Evolutionary conservation across 2,329 filamentous ascomycete genomes (phyloP), one percentile per base, ranked within the genome.

Genomic region (Esteya vermicola): DNA sequence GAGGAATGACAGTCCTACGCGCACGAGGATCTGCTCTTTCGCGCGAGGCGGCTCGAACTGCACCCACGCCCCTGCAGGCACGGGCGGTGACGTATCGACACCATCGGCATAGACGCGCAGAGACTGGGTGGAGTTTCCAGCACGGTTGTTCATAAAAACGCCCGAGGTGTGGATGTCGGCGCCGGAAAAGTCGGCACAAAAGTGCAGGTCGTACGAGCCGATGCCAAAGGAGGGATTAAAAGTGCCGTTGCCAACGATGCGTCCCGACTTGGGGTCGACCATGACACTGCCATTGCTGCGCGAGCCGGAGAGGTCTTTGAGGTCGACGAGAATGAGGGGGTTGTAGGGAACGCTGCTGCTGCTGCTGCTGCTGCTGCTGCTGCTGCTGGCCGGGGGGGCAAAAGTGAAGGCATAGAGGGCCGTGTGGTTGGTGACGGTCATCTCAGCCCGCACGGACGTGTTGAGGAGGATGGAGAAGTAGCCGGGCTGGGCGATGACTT

Each of bases 1-100:
- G 43, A 80, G 70, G 53, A 80, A 80, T 44, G 75, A 81, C 9
- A 79, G 57, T 0, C 76, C 78, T 37, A 80, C 68, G 4, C 71
- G 75, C 9, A 66, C 74, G n/a, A 70, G 55, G 13, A 81, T 59
- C 3, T 63, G 63, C 20, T 64, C 62, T 39, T 67, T 48, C n/a
- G 35, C 32, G 28, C 18, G 32, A 8, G 57, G 43, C 3, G 65
- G 48, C 32, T 65, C 45, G 42, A 80, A 78, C 23, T 68, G 64
- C 12, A 65, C 63, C 61, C 71, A 80, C 2, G 66, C 72, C 3
- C 75, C 75, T 0, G 55, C 58, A 39, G 27, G 59, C 61, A 30
- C 66, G 57, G 0, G 54, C 57, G 51, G 58, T 43, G 38, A 51
- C 58, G 3, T 43, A 22, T 45, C 39, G 6, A 46, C 44, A 9